These are phyloP conservation scores for Ogataea angusta DNA, from an alignment of 805 yeast species.

Conservation along the genomic window DNA sequence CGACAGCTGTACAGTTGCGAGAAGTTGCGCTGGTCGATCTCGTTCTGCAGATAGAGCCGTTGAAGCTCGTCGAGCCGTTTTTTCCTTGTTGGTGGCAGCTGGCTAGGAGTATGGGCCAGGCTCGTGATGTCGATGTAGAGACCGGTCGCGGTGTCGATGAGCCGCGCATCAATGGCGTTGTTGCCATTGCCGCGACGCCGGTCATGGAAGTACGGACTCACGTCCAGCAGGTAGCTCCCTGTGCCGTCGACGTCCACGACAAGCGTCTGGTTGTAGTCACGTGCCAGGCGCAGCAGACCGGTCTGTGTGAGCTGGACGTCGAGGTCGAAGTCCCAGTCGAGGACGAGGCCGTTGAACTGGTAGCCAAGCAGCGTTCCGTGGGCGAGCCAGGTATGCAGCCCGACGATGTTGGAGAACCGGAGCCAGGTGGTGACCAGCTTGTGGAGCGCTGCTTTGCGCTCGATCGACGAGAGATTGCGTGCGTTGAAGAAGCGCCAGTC, in stretches of 20 bases:
- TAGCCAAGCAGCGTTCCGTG: slow-evolving; percentile 64
- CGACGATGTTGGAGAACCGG: slow-evolving; percentile 42
- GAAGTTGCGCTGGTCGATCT: slow-evolving; percentile 9
- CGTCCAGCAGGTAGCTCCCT: slow-evolving; percentile 33
- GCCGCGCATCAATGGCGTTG: slow-evolving; percentile 54
- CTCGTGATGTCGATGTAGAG: slow-evolving; percentile 45
- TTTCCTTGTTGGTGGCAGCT: slow-evolving; percentile 7
- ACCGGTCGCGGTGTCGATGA: slow-evolving; percentile 49
- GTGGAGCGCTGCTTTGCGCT: slow-evolving; percentile 37
- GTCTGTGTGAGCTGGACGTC: slow-evolving; percentile 59
- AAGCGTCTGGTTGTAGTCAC: slow-evolving; percentile 46
- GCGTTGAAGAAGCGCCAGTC: slow-evolving; percentile 45
- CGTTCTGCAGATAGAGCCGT: slow-evolving; percentile 16
- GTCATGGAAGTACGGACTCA: slow-evolving; percentile 33
- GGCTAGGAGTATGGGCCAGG: slow-evolving; percentile 23
- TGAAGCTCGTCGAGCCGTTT: slow-evolving; percentile 16
- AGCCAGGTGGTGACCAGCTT: slow-evolving; percentile 53
- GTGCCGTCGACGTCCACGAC: slow-evolving; percentile 41
- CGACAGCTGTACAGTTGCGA: slow-evolving; percentile 41
- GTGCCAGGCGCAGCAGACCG: slow-evolving; percentile 42
- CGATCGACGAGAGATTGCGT: slow-evolving; percentile 18
- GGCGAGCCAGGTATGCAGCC: slow-evolving; percentile 55
- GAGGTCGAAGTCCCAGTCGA: slow-evolving; percentile 62
- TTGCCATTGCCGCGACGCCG: slow-evolving; percentile 42
- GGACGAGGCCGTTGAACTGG: slow-evolving; percentile 54